Evolutionary conservation across 1,284 basidiomycete species (phyloP).

Genomic region (Singerocomus rubriflavus): DNA sequence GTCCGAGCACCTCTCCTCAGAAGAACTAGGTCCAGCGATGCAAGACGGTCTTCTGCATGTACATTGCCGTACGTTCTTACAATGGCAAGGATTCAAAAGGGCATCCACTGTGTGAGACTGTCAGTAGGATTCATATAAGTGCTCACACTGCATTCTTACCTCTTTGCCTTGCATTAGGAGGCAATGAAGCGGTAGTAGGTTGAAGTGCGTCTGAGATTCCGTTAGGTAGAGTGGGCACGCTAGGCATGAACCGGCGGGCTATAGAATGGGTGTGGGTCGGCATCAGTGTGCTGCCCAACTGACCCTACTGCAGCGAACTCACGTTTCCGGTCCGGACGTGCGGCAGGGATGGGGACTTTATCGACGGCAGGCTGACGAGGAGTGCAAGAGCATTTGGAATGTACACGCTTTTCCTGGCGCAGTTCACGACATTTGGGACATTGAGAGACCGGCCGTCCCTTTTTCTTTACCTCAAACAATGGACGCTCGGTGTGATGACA

Average conservation of each 20-base stretch:
- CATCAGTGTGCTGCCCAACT: constrained; percentile 4
- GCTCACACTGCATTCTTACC: constrained; percentile 36
- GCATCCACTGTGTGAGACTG: constrained; percentile 45
- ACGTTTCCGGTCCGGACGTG: constrained; percentile 52
- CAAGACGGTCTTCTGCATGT: constrained; percentile 40
- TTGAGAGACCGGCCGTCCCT: constrained; percentile 80
- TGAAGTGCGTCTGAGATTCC: constrained; percentile 51
- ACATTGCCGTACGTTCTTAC: constrained; percentile 55
- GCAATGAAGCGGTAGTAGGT: constrained; percentile 4
- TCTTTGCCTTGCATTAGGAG: constrained; percentile 48
- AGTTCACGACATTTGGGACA: constrained; percentile 76
- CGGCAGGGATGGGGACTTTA: constrained; percentile 35
- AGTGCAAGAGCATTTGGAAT: constrained; percentile 70
- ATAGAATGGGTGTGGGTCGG: neutral
- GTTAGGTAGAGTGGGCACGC: constrained; percentile 59
- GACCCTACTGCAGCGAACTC: constrained; percentile 21
- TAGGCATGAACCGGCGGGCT: constrained; percentile 59
- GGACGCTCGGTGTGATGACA: constrained; percentile 80
- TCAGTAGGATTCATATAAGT: constrained; percentile 7
- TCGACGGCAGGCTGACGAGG: constrained; percentile 38
- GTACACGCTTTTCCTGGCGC: constrained; percentile 68
- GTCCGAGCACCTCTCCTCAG: constrained; percentile 7
- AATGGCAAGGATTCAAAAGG: constrained; percentile 61
- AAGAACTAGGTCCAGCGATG: constrained; percentile 14
- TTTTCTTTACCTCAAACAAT: constrained; percentile 84